Percentiles rank a stretch among this genome's conserved stretches.
Evolutionary conservation across 164 flowering plant species (phyloP).

Genomic region (Magnolia kwangsiensis): DNA sequence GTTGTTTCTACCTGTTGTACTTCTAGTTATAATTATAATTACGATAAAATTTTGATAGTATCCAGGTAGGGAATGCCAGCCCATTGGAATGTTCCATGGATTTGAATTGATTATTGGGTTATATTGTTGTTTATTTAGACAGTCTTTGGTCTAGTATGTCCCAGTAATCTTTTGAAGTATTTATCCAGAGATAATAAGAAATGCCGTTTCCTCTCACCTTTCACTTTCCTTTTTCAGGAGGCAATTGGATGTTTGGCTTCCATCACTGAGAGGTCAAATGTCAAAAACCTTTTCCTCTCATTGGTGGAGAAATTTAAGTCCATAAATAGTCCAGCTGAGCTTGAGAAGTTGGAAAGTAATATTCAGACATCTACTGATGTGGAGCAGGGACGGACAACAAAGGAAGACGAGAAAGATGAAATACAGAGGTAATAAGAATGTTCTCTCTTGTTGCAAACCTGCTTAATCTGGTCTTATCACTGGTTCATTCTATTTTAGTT

Average conservation of each 20-base stretch:
- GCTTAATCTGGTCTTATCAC: too few species aligned
- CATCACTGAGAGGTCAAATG: slow-evolving; percentile 52
- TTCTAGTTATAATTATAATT: too few species aligned
- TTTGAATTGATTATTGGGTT: background rate
- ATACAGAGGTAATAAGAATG: slow-evolving; percentile 33
- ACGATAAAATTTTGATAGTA: too few species aligned
- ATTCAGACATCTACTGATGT: slow-evolving; percentile 18
- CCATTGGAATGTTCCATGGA: background rate
- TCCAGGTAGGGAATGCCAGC: background rate
- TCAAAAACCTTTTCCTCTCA: slow-evolving; percentile 48
- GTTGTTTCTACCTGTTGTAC: too few species aligned
- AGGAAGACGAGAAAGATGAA: slow-evolving; percentile 13
- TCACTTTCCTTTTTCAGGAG: slow-evolving; percentile 39
- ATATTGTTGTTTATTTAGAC: background rate
- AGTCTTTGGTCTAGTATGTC: background rate
- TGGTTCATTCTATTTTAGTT: too few species aligned
- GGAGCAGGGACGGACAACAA: slow-evolving; percentile 13
- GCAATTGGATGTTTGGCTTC: slow-evolving; percentile 77
- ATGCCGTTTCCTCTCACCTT: background rate
- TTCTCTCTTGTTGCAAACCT: background rate
- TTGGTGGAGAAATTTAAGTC: slow-evolving; percentile 43
- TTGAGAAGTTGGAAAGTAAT: slow-evolving; percentile 22
- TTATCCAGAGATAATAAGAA: background rate
- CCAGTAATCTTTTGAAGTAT: background rate
- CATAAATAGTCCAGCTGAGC: slow-evolving; percentile 21